Base-by-base conservation (phyloP, 129 eudicot genomes). In the Pulicaria dysenterica region DNA sequence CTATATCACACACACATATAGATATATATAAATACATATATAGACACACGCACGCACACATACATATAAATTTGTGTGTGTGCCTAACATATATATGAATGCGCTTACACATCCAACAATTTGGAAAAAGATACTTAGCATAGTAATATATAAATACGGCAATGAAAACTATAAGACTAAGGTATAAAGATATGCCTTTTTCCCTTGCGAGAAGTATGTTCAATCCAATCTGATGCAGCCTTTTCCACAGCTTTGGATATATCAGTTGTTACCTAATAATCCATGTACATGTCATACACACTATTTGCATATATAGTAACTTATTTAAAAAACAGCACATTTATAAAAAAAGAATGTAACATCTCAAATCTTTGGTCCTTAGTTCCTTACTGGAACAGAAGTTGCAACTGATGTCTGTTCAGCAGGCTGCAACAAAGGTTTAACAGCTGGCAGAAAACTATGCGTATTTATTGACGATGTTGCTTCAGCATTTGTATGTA, bases 171-270 rank as follows among this genome's bases (percentile, higher is more conserved):
- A 70, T 13, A 71, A 9, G 6, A 58, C 7, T 5, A 45, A 64
- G 49, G 66, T 5, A 61, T 55, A 8, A 48, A 39, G 41, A 37
- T 85, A 46, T 72, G 87, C 98, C 70, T 92, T 80, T 87, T 92
- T 58, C 98, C 98, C 67, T 71, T 77, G 67, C 86, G 91, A 66
- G 86, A 49, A 45, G 85, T 83, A 78, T 92, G 89, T 74, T 89
- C 96, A 64, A 79, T 76, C 98, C 98, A 92, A 51, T 81, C 89
- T 9, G 88, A 85, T 62, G 85, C 66, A 48, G 74, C 69, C 58
- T 83, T 83, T 63, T 73, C 85, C 10, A 68, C 58, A 8, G 70
- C 72, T 41, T 76, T 78, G 44, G 82, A 69, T 64, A 69, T 56
- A 15, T 56, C 72, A 17, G 31, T 54, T 58, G 78, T 78, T 68